Evolutionary conservation across 139 green algal species (phyloP), one percentile per base, ranked within the genome.

Genomic region (Chlamydomonas asymmetrica): DNA sequence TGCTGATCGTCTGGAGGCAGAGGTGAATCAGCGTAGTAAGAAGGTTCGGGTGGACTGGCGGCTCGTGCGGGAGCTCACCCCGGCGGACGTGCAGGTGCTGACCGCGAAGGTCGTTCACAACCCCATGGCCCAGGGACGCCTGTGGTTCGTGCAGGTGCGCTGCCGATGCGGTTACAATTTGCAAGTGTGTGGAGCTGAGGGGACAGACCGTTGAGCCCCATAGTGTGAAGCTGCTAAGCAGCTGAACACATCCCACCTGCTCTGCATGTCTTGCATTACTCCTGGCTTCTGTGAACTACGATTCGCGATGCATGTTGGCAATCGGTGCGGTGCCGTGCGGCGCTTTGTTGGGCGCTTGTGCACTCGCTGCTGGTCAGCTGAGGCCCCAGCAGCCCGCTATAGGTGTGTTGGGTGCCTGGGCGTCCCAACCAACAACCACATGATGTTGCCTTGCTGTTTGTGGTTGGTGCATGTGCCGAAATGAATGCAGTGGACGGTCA

Each of bases 221-320:
- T 31, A 25, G 1, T 27, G 7, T 60, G 3, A 3, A 18, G 6
- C 16, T 60, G 25, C 2, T 27, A 60, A 25, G 25, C 52, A 60
- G 25, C 20, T 34, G 3, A 32, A 6, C 7, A 25, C 8, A 20
- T 31, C 7, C n/a, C 56, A 63, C 32, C 39, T 76, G 70, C 56
- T 68, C 70, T 3, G 70, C 70, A 18, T 57, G 57, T 6, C 41
- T 76, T 7, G 27, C 56, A 3, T 56, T 25, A 4, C 56, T 31
- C n/a, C 70, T 68, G 57, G 57, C 59, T n/a, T 56, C 67, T 56
- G 70, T 57, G 31, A 57, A 68, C 29, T 68, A 76, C 57, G 56
- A 68, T 31, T 20, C 39, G 10, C 38, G 40, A 2, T 56, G 57
- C 40, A 67, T 38, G 25, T 20, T 76, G 39, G 10, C 67, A 25